Conservation (phyloP, 2,329 filamentous ascomycete species). For the Cladosporium sp. region DNA sequence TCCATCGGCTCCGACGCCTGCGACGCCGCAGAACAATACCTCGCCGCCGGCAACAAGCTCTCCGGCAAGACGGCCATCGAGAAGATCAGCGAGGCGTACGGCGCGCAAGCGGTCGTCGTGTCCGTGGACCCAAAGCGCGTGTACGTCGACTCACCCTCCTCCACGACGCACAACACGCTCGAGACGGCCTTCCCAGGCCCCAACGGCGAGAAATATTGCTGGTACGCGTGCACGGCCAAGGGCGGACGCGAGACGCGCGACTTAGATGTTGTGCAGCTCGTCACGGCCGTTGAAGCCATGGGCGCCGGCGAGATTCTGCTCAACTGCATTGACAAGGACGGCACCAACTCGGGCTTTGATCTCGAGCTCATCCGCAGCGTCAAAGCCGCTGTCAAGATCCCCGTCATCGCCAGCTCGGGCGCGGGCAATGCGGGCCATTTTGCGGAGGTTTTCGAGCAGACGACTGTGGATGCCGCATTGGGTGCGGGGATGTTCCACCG, state of each 20-base stretch:
- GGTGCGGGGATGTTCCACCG: slow-evolving; percentile 98
- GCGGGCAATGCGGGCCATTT: slow-evolving; percentile 87
- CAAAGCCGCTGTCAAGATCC: slow-evolving; percentile 80
- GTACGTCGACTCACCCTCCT: slow-evolving; percentile 65
- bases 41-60: slow-evolving; percentile 62
- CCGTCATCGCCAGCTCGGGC: slow-evolving; percentile 91
- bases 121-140: slow-evolving; percentile 90
- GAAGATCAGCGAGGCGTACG: slow-evolving; percentile 88
- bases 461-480: slow-evolving; percentile 82
- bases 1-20: slow-evolving; percentile 96
- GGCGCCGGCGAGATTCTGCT: slow-evolving; percentile 89
- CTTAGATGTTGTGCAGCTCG: slow-evolving; percentile 84
- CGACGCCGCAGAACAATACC: slow-evolving; percentile 85
- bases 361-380: slow-evolving; percentile 85
- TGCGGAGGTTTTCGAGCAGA: slow-evolving; percentile 80
- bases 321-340: slow-evolving; percentile 97
- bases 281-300: slow-evolving; percentile 89
- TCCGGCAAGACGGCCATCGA: slow-evolving; percentile 87
- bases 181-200: slow-evolving; percentile 66
- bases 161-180: slow-evolving; percentile 71
- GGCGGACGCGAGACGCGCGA: slow-evolving; percentile 92
- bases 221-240: slow-evolving; percentile 97
- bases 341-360: slow-evolving; percentile 91
- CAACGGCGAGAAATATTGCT: slow-evolving; percentile 75
- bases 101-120: slow-evolving; percentile 93